Conservation (phyloP, 352 stramenopile species). For the Phytophthora pini region DNA sequence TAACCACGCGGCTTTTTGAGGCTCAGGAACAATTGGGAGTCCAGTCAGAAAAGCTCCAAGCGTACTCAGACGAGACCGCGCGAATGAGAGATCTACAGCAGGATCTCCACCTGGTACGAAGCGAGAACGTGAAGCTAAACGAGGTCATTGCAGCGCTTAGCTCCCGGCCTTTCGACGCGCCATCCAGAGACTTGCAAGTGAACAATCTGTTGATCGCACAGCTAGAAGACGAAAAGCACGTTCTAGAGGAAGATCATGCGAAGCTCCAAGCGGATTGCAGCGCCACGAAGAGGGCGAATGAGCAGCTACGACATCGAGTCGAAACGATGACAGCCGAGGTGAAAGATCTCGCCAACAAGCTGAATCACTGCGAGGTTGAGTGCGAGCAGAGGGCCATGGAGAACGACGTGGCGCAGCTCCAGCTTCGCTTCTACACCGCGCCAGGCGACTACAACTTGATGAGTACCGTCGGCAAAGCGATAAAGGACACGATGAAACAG, state of each 20-base stretch:
- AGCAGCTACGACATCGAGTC: conserved; percentile 22
- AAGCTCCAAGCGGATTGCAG: conserved; percentile 27
- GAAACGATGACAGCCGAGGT: conserved; percentile 33
- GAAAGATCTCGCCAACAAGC: conserved; percentile 28
- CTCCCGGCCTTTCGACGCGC: conserved; percentile 55
- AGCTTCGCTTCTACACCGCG: conserved; percentile 62
- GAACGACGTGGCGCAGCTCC: conserved; percentile 58
- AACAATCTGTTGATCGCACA: conserved; percentile 59
- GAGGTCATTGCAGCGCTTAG: conserved; percentile 53
- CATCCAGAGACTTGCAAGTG: conserved; percentile 47
- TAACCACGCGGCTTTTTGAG: conserved; percentile 52
- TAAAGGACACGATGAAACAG: conserved; percentile 55
- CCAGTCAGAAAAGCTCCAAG: conserved; percentile 45
- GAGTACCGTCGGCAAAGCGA: conserved; percentile 51
- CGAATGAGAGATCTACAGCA: conserved; percentile 45
- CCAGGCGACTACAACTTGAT: conserved; percentile 54
- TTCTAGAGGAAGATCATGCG: conserved; percentile 21
- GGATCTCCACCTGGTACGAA: conserved; percentile 58
- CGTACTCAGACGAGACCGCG: conserved; percentile 39
- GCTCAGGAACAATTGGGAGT: conserved; percentile 47
- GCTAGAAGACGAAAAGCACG: conserved; percentile 46
- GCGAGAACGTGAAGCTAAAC: conserved; percentile 64
- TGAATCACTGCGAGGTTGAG: conserved; percentile 22
- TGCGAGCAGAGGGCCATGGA: conserved; percentile 48
- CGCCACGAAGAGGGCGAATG: conserved; percentile 9